These are phyloP conservation scores for Cymbopogon citratus DNA, from an alignment of 176 grass and related monocot genomes.

Conservation along the genomic window DNA sequence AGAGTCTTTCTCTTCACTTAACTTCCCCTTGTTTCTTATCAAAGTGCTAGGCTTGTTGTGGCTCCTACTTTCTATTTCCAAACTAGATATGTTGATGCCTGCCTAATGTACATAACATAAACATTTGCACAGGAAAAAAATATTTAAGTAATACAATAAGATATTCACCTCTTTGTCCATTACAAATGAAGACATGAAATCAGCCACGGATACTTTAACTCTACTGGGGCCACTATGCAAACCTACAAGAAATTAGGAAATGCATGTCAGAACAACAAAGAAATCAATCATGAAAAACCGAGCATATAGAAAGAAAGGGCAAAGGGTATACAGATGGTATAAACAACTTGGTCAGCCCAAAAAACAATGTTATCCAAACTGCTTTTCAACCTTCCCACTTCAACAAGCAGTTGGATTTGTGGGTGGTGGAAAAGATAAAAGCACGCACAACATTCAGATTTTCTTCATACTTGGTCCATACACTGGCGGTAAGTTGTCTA, in stretches of 20 bases:
- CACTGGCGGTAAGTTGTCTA: background rate
- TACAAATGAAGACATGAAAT: slow-evolving; percentile 40
- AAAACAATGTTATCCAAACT: background rate
- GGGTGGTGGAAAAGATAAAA: background rate
- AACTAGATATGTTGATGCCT: slow-evolving; percentile 40
- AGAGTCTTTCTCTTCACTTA: slow-evolving; percentile 34
- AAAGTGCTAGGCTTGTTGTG: slow-evolving; percentile 19
- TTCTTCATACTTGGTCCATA: background rate
- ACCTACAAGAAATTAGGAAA: slow-evolving; percentile 35
- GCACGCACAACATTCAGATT: background rate
- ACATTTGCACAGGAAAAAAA: slow-evolving; percentile 27
- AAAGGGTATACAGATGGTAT: background rate
- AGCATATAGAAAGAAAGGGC: background rate
- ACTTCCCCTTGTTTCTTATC: slow-evolving; percentile 27
- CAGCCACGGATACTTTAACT: slow-evolving; percentile 40
- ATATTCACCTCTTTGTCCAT: slow-evolving; percentile 40
- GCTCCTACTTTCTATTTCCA: slow-evolving; percentile 26
- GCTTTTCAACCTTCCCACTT: background rate
- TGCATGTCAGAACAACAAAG: slow-evolving; percentile 11
- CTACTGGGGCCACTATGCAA: slow-evolving; percentile 21
- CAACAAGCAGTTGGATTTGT: background rate
- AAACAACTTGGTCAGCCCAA: background rate
- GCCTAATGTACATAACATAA: slow-evolving; percentile 57
- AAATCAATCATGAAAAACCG: background rate
- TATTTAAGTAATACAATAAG: slow-evolving; percentile 23